Evolutionary conservation across 1,139 yeast genomes (phyloP).

Genomic region (Yamadazyma friedrichii): DNA sequence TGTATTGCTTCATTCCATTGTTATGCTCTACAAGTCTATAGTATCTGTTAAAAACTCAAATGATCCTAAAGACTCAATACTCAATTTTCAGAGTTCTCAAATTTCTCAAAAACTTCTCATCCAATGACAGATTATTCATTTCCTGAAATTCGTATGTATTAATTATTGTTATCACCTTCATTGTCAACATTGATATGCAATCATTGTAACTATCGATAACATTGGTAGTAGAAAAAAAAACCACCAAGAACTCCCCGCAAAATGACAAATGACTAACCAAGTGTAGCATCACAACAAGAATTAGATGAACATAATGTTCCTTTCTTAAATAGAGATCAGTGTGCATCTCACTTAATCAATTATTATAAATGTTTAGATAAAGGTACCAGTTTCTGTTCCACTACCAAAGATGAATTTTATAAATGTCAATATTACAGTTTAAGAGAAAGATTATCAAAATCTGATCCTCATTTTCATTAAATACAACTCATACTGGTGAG

Average conservation of each 20-base stretch:
- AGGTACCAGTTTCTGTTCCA: slow-evolving; percentile 43
- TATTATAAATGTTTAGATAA: slow-evolving; percentile 49
- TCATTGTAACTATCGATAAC: neutral
- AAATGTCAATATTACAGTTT: slow-evolving; percentile 47
- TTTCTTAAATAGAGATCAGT: slow-evolving; percentile 45
- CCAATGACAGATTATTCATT: slow-evolving; percentile 11
- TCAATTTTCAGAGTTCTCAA: neutral
- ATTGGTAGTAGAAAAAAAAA: no score
- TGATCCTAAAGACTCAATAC: no score
- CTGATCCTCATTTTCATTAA: slow-evolving; percentile 1
- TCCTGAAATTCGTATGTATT: slow-evolving; percentile 10
- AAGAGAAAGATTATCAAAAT: slow-evolving; percentile 36
- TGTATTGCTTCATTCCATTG: no score
- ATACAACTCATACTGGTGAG: no score
- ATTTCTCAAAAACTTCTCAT: slow-evolving; percentile 2
- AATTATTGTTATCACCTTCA: neutral
- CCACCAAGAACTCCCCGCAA: neutral
- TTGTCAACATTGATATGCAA: neutral
- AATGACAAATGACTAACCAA: neutral
- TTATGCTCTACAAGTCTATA: no score
- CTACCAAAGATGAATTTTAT: slow-evolving; percentile 46
- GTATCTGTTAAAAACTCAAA: no score
- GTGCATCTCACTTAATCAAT: slow-evolving; percentile 46
- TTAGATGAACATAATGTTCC: slow-evolving; percentile 47
- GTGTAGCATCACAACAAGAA: slow-evolving; percentile 37